Conservation (phyloP, 1,139 yeast species). For the Candida tropicalis region DNA sequence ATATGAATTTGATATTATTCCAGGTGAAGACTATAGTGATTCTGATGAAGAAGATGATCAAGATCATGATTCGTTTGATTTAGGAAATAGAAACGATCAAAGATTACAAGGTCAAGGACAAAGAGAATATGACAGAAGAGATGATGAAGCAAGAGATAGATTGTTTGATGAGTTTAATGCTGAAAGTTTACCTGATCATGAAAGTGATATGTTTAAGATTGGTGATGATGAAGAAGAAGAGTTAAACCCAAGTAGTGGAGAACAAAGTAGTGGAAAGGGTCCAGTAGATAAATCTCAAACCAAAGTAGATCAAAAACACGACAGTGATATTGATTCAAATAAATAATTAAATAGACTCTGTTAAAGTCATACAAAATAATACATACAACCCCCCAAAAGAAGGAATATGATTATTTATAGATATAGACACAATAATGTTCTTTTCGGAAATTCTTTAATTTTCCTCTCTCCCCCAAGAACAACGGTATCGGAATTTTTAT, state of each 20-base stretch:
- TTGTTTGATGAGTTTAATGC: constrained; percentile 44
- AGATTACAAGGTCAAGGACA: constrained; percentile 12
- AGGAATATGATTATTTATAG: no score
- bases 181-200: constrained; percentile 40
- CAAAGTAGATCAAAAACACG: no score
- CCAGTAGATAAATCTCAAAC: no score
- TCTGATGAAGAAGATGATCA: constrained; percentile 27
- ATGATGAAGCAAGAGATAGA: constrained; percentile 42
- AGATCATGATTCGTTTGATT: constrained; percentile 28
- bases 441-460: no score
- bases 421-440: no score
- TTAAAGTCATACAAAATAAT: no score
- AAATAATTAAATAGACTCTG: no score
- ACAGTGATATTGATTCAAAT: no score
- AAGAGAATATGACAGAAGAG: constrained; percentile 16
- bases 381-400: no score
- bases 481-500: no score
- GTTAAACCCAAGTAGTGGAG: not conserved
- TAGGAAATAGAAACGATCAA: constrained; percentile 26
- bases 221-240: constrained; percentile 39
- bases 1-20: constrained; percentile 78
- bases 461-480: no score
- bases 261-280: not conserved
- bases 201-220: constrained; percentile 46
- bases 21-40: constrained; percentile 60